Evolutionary conservation across 371 early-diverging fungal genomes (phyloP).

Genomic region (Mortierella sp.): DNA sequence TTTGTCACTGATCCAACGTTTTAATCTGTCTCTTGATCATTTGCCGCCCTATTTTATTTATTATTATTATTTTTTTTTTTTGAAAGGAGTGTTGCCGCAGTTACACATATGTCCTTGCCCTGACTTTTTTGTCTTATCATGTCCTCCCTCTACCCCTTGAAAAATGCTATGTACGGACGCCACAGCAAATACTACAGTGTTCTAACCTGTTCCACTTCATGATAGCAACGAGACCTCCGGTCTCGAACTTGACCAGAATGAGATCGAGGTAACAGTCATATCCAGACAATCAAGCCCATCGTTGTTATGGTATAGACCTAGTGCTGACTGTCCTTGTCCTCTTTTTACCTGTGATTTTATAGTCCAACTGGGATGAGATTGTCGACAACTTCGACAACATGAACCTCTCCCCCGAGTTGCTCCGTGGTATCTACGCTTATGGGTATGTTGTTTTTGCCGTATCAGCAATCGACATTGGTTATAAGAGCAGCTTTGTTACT

Average conservation of each 20-base stretch:
- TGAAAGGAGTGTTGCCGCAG: neutral
- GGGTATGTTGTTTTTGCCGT: constrained; percentile 63
- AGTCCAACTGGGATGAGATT: constrained; percentile 83
- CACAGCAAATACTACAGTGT: no score
- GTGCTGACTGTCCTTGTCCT: neutral
- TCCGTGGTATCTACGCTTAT: constrained; percentile 91
- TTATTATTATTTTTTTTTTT: no score
- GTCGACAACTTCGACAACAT: constrained; percentile 87
- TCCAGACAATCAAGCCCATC: no score
- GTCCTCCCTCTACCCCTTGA: neutral
- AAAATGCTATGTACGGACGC: neutral
- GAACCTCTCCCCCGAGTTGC: constrained; percentile 84
- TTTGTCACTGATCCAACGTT: no score
- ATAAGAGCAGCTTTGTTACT: neutral
- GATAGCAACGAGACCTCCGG: constrained; percentile 37
- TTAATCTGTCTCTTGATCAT: no score
- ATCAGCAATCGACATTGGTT: neutral
- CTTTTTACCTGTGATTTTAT: constrained; percentile 11
- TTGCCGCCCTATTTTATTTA: no score
- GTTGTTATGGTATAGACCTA: neutral
- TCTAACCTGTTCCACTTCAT: neutral
- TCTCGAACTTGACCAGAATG: constrained; percentile 49
- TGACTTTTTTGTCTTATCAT: neutral
- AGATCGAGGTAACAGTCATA: constrained; percentile 47
- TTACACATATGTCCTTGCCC: neutral